Base-by-base conservation (phyloP, 345 rosid genomes). In the Eucalyptus urophylla region DNA sequence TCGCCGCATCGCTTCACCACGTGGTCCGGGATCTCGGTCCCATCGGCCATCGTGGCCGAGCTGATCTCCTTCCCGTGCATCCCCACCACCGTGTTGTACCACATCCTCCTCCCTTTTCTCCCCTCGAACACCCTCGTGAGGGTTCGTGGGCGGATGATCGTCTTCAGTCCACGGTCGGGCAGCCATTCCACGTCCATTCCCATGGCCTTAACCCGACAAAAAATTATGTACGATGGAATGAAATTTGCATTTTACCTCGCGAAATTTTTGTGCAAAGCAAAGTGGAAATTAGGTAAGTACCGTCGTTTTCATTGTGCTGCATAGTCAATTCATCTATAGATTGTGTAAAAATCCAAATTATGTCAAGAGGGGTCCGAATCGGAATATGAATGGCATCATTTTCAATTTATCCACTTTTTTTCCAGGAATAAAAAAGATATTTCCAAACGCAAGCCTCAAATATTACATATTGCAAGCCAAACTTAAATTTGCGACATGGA, bases 171-270 rank as follows among this genome's bases (percentile, higher is more conserved):
- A 3, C 95, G 95, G 37, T 92, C 86, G 8, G 93, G 90, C 58
- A 91, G 93, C 96, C 97, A 95, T 89, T 94, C 94, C 90, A 93
- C 33, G 19, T 93, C 96, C 96, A 95, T 95, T 80, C 96, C 97
- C 15, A 92, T 86, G 6, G 93, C 95, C 10, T 89, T 89, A 5
- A 93, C 94, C 91, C 96, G 94, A 88, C 33, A 37, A 11, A 22
- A 50, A 6, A 6, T 72, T 37, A 62, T 80, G 21, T 31, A 33
- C 6, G 47, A 40, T 40, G 5, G 31, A 60, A 67, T 24, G 80
- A 31, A 49, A 44, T 60, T n/a, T 37, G 56, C 31, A 56, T 15
- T 44, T 11, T 72, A 43, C 81, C 44, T 72, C 25, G 81, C 14
- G 25, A 72, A 72, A 5, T 37, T 37, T 19, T 72, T 37, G 44